Percentiles rank a stretch among this genome's conserved stretches.
These are phyloP conservation scores for Coemansia brasiliensis DNA, from an alignment of 192 early-diverging fungal genomes.

Conservation along the genomic window DNA sequence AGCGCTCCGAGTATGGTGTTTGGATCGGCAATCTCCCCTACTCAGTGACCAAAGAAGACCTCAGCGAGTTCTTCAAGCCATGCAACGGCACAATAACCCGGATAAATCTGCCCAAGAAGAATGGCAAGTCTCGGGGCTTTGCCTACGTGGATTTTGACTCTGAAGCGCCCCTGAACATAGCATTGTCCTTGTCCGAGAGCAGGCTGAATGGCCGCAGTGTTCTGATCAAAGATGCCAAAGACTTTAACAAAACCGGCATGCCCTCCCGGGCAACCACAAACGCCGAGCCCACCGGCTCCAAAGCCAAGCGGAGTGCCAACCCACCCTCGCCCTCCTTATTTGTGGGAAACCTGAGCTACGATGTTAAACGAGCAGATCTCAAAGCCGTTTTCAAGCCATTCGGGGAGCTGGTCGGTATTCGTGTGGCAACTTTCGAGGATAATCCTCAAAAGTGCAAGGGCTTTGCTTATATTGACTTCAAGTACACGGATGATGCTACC, in stretches of 20 bases:
- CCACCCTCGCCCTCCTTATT: conserved; percentile 66
- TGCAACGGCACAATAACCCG: conserved; percentile 40
- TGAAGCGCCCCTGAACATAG: conserved; percentile 54
- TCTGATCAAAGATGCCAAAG: conserved; percentile 68
- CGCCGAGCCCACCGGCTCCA: conserved; percentile 20
- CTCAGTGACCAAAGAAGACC: conserved; percentile 55
- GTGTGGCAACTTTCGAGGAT: conserved; percentile 73
- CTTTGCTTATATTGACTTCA: conserved; percentile 72
- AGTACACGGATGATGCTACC: conserved; percentile 61
- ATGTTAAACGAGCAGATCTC: conserved; percentile 55
- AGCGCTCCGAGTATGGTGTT: conserved; percentile 61
- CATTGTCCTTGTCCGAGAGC: conserved; percentile 65
- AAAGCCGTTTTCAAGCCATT: conserved; percentile 61
- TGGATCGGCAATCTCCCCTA: conserved; percentile 77
- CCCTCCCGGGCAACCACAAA: conserved; percentile 23
- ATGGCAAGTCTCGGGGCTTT: conserved; percentile 58
- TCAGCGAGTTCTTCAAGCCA: conserved; percentile 61
- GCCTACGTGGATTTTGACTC: conserved; percentile 71
- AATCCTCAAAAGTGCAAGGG: conserved; percentile 74
- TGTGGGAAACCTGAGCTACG: conserved; percentile 67
- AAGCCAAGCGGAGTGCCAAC: conserved; percentile 55
- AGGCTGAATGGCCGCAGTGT: conserved; percentile 61
- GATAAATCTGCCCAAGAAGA: conserved; percentile 43
- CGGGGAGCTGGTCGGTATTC: conserved; percentile 66
- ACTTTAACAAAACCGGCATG: conserved; percentile 62